Evolutionary conservation across 345 rosid genomes (phyloP), one percentile per base, ranked within the genome.

Genomic region (Limnanthes douglasii): DNA sequence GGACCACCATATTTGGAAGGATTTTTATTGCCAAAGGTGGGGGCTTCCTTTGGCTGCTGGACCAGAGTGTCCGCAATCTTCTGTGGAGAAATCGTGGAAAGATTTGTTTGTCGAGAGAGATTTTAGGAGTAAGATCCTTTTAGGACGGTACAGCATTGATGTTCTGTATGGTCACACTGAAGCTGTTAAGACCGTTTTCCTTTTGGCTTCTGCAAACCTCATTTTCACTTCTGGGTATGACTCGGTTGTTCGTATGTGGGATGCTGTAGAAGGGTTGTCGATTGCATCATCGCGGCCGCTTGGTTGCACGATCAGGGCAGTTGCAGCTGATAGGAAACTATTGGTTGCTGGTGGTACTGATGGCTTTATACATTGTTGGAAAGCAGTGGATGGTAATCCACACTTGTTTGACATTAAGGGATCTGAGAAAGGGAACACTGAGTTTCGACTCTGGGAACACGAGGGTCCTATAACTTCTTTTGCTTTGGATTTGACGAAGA

Each of bases 321-420:
- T 78, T 40, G 72, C 76, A 4, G 93, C 93, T 0, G 97, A 88
- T 50, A 61, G 69, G 5, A 78, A 76, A 38, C 68, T 82, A 20
- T 62, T 88, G 70, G 69, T 88, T 54, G 83, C 71, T 16, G 97
- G 95, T 8, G 90, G 93, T 53, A 83, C 95, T 5, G 86, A 83
- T 51, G 95, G 95, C 6, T 88, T 88, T 53, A 73, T 88, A 37
- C 86, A 88, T 32, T 68, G 86, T 38, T 88, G 97, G 97, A 73
- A 42, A 54, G 68, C 80, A 25, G 41, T 60, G 35, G 95, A 83
- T 35, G 70, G 83, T 37, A 61, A 69, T 15, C 51, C 51, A 3
- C 51, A 58, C 46, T 66, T 88, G 71, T 88, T 83, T 55, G 79
- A 78, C 59, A 60, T 88, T 31, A 62, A 51, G 34, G 78, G 69